Evolutionary conservation across 2,329 filamentous ascomycete species (phyloP).

Genomic region (Dryadomyces quercus-mongolicae): DNA sequence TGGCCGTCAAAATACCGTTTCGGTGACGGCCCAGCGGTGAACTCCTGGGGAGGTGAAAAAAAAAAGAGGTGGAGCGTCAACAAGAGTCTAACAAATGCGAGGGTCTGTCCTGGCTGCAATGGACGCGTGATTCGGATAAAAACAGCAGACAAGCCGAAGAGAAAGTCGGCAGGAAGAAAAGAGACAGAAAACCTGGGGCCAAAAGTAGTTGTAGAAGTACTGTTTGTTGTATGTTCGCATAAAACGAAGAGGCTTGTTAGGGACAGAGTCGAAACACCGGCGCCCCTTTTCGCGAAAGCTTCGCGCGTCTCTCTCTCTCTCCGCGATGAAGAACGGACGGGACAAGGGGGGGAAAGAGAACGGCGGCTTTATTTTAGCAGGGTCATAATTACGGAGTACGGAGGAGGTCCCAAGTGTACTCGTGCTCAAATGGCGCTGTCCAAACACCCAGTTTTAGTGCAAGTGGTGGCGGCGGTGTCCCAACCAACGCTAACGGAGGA

Average conservation of each 20-base stretch:
- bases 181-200: not conserved
- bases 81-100: not conserved
- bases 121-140: not conserved
- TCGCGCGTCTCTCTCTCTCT: not conserved
- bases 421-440: not conserved
- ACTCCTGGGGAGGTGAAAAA: too few species aligned
- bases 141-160: not conserved
- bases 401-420: not conserved
- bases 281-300: conserved; percentile 1
- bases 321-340: not conserved
- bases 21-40: too few species aligned
- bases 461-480: too few species aligned
- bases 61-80: too few species aligned
- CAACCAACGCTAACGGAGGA: not conserved
- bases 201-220: not conserved
- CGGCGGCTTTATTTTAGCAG: not conserved
- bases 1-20: too few species aligned
- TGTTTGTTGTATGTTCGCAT: not conserved
- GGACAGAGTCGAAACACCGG: not conserved
- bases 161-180: not conserved
- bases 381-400: not conserved
- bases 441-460: not conserved
- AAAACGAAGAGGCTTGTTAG: not conserved
- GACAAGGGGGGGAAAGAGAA: not conserved
- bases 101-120: not conserved